Evolutionary conservation across 2,329 filamentous ascomycete genomes (phyloP), one percentile per base, ranked within the genome.

Genomic region (Mycosphaerella sp.): DNA sequence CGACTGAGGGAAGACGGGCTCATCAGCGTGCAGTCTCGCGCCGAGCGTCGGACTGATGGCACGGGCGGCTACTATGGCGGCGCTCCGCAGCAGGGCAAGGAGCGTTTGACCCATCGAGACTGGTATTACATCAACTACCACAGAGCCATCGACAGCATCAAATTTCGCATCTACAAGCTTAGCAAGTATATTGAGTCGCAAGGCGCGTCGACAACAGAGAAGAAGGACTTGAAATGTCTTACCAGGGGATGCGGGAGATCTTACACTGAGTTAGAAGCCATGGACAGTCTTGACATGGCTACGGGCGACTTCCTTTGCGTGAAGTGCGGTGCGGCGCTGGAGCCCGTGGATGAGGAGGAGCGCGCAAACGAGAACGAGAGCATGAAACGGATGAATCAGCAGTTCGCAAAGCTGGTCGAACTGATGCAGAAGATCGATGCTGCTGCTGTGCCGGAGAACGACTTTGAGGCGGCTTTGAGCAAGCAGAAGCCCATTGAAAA

Each of bases 61-160:
- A 62, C 57, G 14, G 56, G 54, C 14, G 54, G 57, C 17, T 57
- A 54, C 41, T 60, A 57, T 54, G 56, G 56, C 41, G 41, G 54
- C 48, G 60, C 57, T 40, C 54, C 56, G 35, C 50, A 61, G 49
- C 53, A 57, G 25, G 62, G 61, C 25, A 68, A 67, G 41, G 65
- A 69, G 49, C 59, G 68, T n/a, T 44, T 66, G 18, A 63, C 62
- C 27, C 59, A 66, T 66, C 82, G 88, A 63, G 95, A 91, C 56
- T 98, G 95, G 77, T 98, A 95, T 74, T 98, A 88, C 71, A 91
- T 98, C 67, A 90, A 96, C 68, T 94, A 94, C 65, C 88, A 93
- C 53, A 86, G 88, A 52, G 89, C 91, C 32, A 89, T 98, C 64
- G 93, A 98, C 71, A 89, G 88, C 43, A 94, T 95, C 72, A 98